Evolutionary conservation across 2,329 filamentous ascomycete genomes (phyloP), one percentile per base, ranked within the genome.

Genomic region (Calonectria naviculata): DNA sequence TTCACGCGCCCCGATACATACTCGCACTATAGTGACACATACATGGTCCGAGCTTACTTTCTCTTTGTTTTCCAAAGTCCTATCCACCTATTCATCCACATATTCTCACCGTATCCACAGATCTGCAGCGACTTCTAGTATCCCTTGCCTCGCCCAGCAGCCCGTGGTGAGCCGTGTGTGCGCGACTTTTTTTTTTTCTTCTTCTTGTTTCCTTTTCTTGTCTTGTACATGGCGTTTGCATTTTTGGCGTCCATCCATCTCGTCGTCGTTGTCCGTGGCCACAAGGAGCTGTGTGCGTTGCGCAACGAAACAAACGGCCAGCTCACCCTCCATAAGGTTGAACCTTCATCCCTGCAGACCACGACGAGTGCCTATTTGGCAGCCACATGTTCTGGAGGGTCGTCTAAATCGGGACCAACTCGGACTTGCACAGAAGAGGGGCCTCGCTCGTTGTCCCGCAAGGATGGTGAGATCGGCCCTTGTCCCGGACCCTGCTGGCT

Each of bases 121-220:
- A 58, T 49, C 38, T 64, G 31, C 61, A 19, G 29, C 24, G 17
- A 41, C 31, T 54, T 42, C 58, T 34, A n/a, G 6, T 42, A 61
- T 47, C 69, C 46, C 62, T 72, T 73, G 36, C 67, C 34, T 71
- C 34, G 47, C 58, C 31, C 52, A 54, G 56, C 71, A 44, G 56
- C 31, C 65, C 60, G 52, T 68, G 21, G 31, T 60, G 72, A 63
- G 42, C 72, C 34, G 52, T n/a, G 72, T 56, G 74, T 77, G 76
- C 75, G 76, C 75, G 76, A 77, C 76, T 78, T 78, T 78, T 71
- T 28, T 36, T 15, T 78, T 78, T 78, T 71, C 26, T 36, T 12
- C 38, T 29, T 36, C 29, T 21, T 9, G 36, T 63, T 63, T 42
- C 38, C 63, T n/a, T 29, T 41, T 52, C 36, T 58, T 60, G 21